A percentile compares a stretch with the other conserved stretches of the same genome.
These are phyloP conservation scores for Herpotrichia juniperi DNA, from an alignment of 2,329 filamentous ascomycete species.

Conservation along the genomic window DNA sequence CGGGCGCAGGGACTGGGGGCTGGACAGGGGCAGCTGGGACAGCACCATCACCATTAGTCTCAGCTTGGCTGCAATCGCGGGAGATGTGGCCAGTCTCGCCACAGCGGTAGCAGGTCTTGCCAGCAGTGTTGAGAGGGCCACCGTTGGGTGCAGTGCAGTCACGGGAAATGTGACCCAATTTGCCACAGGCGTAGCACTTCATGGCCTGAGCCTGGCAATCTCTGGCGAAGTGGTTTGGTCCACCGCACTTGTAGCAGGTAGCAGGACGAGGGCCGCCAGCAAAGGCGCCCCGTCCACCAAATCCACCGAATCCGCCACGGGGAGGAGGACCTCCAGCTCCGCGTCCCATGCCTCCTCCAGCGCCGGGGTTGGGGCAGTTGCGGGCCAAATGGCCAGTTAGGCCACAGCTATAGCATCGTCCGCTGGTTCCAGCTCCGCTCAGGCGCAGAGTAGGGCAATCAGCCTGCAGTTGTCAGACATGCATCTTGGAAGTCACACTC, in stretches of 20 bases:
- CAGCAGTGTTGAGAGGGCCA: conserved; percentile 90
- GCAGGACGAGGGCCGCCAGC: conserved; percentile 69
- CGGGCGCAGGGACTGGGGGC: conserved; percentile 49
- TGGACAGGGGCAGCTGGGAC: conserved; percentile 40
- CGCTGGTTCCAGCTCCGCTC: conserved; percentile 78
- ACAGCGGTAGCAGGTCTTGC: conserved; percentile 99
- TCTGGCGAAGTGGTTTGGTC: conserved; percentile 96
- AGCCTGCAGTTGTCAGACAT: conserved; percentile 55
- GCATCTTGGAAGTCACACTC: neutral
- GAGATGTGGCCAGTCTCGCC: conserved; percentile 96
- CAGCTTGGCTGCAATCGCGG: conserved; percentile 86
- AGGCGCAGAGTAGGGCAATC: conserved; percentile 97
- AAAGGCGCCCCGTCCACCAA: conserved; percentile 75
- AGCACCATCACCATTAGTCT: conserved; percentile 53
- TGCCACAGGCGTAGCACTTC: conserved; percentile 98
- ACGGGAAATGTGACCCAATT: conserved; percentile 86
- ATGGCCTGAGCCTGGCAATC: conserved; percentile 98
- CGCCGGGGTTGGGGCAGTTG: conserved; percentile 79
- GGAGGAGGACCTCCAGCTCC: conserved; percentile 68
- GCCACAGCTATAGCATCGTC: conserved; percentile 96
- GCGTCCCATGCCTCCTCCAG: conserved; percentile 66
- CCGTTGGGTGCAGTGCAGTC: conserved; percentile 98
- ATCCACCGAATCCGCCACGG: conserved; percentile 75
- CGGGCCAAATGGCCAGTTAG: conserved; percentile 91
- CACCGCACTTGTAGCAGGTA: conserved; percentile 73